Percentiles rank a stretch among this genome's conserved stretches.
phyloP scores from a whole-genome alignment of 2,329 filamentous ascomycete genomes.

The Mycocentrospora acerina region DNA sequence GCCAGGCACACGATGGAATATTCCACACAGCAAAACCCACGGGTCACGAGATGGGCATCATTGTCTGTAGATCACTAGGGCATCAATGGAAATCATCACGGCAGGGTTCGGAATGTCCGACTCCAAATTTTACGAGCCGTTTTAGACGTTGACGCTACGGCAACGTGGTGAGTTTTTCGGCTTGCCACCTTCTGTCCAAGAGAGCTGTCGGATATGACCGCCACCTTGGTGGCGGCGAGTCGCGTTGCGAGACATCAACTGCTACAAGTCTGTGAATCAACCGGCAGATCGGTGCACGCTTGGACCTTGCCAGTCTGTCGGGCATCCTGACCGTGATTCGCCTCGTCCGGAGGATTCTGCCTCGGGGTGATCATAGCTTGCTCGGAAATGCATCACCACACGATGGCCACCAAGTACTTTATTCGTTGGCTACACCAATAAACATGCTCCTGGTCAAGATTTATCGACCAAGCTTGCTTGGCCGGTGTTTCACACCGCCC shows the following conservation, averaged over 20 bases:
- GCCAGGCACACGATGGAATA: neutral
- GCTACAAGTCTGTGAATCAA: slow-evolving; percentile 14
- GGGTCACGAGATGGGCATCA: slow-evolving; percentile 1
- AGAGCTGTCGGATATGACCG: slow-evolving; percentile 17
- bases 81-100: slow-evolving; percentile 1
- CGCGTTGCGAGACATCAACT: slow-evolving; percentile 10
- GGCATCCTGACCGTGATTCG: slow-evolving; percentile 19
- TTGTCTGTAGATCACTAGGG: slow-evolving; percentile 5
- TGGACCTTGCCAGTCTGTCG: slow-evolving; percentile 18
- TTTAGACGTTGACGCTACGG: slow-evolving; percentile 6
- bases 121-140: slow-evolving; percentile 6
- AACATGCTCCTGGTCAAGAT: slow-evolving; percentile 10
- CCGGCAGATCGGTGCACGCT: slow-evolving; percentile 15
- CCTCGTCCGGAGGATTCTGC: slow-evolving; percentile 5
- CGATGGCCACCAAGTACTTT: slow-evolving; percentile 10
- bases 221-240: slow-evolving; percentile 16
- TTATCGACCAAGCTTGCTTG: slow-evolving; percentile 15
- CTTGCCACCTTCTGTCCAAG: slow-evolving; percentile 4
- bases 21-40: neutral
- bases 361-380: slow-evolving; percentile 24
- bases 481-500: slow-evolving; percentile 14
- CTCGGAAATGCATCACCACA: slow-evolving; percentile 15
- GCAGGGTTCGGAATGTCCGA: slow-evolving; percentile 1
- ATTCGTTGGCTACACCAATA: slow-evolving; percentile 12
- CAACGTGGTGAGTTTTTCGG: slow-evolving; percentile 2